These are phyloP conservation scores for Brassica rapa DNA, from an alignment of 345 rosid species.

Conservation along the genomic window DNA sequence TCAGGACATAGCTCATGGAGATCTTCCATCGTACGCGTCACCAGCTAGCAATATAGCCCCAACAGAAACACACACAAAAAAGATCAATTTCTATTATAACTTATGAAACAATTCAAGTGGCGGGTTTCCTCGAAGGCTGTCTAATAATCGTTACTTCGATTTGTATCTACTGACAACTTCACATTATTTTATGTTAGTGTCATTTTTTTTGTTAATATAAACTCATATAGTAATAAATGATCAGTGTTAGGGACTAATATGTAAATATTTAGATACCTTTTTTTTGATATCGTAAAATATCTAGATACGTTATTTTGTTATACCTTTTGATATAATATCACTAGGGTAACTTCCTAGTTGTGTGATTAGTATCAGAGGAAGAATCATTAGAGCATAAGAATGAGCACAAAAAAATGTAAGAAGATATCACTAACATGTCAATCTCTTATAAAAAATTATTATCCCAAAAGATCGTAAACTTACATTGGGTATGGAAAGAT, in stretches of 20 bases:
- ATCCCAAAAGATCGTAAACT: background rate
- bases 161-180: conserved; percentile 19
- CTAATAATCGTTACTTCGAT: background rate
- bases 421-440: background rate
- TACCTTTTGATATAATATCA: background rate
- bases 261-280: background rate
- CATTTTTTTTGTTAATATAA: background rate
- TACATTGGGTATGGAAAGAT: conserved; percentile 53
- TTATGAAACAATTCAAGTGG: background rate
- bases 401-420: background rate
- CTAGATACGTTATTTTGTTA: too few relatives aligned
- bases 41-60: conserved; percentile 43
- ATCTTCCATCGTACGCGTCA: conserved; percentile 65
- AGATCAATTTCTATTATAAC: conserved; percentile 1
- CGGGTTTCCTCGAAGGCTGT: background rate
- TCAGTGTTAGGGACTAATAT: background rate
- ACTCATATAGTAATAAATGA: background rate
- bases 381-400: background rate
- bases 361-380: background rate
- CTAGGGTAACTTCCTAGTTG: background rate
- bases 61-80: background rate
- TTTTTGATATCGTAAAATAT: too few relatives aligned
- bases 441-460: background rate
- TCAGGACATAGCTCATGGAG: conserved; percentile 65
- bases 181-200: background rate